Evolutionary conservation across 2,329 filamentous ascomycete genomes (phyloP).

Genomic region (Xylaria sp.): DNA sequence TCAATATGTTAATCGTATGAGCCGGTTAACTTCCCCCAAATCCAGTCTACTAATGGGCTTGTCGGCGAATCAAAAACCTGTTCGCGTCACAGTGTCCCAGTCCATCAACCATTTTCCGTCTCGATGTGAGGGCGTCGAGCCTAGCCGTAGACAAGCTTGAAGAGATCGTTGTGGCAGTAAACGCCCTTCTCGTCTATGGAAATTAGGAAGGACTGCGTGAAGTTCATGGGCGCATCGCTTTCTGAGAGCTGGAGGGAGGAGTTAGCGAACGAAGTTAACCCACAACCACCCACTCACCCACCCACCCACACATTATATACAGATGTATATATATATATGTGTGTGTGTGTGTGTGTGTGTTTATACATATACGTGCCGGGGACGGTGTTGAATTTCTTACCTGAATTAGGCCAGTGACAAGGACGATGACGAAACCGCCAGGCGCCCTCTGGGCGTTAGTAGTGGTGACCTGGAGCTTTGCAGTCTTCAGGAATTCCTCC

Average conservation of each 20-base stretch:
- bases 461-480: constrained; percentile 64
- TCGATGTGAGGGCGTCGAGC: neutral
- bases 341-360: no score
- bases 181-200: constrained; percentile 56
- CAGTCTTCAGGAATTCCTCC: constrained; percentile 30
- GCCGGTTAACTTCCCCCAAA: neutral
- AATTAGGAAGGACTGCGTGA: constrained; percentile 88
- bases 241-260: constrained; percentile 73
- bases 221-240: constrained; percentile 85
- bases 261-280: no score
- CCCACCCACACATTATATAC: no score
- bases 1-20: neutral
- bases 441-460: constrained; percentile 82
- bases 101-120: constrained; percentile 2
- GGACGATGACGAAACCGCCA: constrained; percentile 75
- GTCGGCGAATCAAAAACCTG: neutral
- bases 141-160: constrained; percentile 81
- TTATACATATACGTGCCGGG: neutral
- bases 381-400: constrained; percentile 15
- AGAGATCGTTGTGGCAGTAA: constrained; percentile 93
- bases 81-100: neutral
- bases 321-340: no score
- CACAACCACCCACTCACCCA: no score
- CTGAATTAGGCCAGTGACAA: constrained; percentile 82
- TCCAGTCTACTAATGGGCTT: constrained; percentile 10